phyloP scores from a whole-genome alignment of 352 stramenopile species.

The Blastocystis sp. region DNA sequence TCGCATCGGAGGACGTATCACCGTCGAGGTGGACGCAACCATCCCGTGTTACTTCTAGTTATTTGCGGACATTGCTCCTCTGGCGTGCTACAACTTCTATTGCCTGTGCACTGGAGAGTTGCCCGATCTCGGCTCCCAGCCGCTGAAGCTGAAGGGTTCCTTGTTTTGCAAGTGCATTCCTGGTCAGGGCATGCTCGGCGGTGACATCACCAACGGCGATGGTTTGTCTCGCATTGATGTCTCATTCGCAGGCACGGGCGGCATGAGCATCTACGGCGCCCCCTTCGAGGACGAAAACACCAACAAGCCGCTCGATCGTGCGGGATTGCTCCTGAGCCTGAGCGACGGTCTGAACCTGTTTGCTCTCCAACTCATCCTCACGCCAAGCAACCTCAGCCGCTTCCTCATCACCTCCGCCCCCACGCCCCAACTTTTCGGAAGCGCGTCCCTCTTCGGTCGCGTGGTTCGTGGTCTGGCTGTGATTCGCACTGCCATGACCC shows the following conservation, averaged over 20 bases:
- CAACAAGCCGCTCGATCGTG: conserved; percentile 53
- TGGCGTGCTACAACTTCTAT: conserved; percentile 64
- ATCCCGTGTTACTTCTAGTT: conserved; percentile 30
- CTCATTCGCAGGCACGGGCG: conserved; percentile 38
- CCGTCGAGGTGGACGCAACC: conserved; percentile 16
- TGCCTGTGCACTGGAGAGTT: conserved; percentile 67
- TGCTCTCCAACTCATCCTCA: background rate
- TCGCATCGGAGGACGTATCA: conserved; percentile 65
- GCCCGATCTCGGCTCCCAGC: conserved; percentile 15
- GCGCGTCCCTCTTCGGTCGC: conserved; percentile 27
- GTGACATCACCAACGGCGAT: conserved; percentile 56
- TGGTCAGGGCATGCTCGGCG: conserved; percentile 34
- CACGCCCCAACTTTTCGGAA: conserved; percentile 10
- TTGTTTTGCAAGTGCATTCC: conserved; percentile 53
- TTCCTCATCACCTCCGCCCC: conserved; percentile 68
- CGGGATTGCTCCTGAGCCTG: conserved; percentile 43
- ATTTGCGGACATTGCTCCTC: conserved; percentile 59
- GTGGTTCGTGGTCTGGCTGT: conserved; percentile 60
- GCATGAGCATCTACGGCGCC: conserved; percentile 69
- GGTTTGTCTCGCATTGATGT: background rate
- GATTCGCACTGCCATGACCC: conserved; percentile 29
- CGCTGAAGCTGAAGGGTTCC: conserved; percentile 59
- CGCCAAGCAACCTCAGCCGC: conserved; percentile 51
- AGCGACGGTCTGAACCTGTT: conserved; percentile 62
- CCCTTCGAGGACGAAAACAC: conserved; percentile 69